phyloP scores from a whole-genome alignment of 371 early-diverging fungal species.

The Conidiobolus coronatus region DNA sequence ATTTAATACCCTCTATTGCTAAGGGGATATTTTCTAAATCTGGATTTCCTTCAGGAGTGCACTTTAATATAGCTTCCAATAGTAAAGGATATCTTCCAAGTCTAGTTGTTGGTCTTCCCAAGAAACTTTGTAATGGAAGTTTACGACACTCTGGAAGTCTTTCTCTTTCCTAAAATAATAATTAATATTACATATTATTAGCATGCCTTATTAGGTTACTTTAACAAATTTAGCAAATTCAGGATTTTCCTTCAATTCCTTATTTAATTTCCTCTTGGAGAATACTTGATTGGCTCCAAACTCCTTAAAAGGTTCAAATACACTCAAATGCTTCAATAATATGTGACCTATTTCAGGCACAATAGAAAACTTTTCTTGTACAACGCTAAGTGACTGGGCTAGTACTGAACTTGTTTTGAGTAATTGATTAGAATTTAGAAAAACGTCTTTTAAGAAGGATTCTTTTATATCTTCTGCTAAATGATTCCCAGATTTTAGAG shows the following conservation, averaged over 20 bases:
- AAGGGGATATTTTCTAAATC: conserved; percentile 36
- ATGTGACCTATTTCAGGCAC: conserved; percentile 69
- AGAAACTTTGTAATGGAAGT: conserved; percentile 53
- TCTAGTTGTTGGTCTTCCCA: conserved; percentile 69
- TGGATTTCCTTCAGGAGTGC: conserved; percentile 55
- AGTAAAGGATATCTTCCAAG: conserved; percentile 74
- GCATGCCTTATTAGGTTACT: neutral
- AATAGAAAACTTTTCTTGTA: conserved; percentile 42
- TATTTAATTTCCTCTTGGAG: conserved; percentile 56
- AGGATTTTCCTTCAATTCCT: conserved; percentile 38
- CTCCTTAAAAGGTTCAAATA: conserved; percentile 55
- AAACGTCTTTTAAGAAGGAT: conserved; percentile 44
- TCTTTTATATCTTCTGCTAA: conserved; percentile 30
- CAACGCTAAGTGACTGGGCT: conserved; percentile 28
- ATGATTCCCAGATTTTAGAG: conserved; percentile 33
- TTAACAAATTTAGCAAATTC: conserved; percentile 3
- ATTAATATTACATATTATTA: neutral
- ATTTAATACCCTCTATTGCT: conserved; percentile 34
- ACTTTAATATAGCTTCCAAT: conserved; percentile 56
- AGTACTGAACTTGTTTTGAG: conserved; percentile 38
- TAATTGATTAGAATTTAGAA: conserved; percentile 58
- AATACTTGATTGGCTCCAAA: conserved; percentile 76
- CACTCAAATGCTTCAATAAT: conserved; percentile 36
- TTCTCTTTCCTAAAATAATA: conserved; percentile 26
- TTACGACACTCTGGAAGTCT: conserved; percentile 57